Evolutionary conservation across 768 basidiomycete genomes (phyloP).

Genomic region (Hirschioporus abietinus): DNA sequence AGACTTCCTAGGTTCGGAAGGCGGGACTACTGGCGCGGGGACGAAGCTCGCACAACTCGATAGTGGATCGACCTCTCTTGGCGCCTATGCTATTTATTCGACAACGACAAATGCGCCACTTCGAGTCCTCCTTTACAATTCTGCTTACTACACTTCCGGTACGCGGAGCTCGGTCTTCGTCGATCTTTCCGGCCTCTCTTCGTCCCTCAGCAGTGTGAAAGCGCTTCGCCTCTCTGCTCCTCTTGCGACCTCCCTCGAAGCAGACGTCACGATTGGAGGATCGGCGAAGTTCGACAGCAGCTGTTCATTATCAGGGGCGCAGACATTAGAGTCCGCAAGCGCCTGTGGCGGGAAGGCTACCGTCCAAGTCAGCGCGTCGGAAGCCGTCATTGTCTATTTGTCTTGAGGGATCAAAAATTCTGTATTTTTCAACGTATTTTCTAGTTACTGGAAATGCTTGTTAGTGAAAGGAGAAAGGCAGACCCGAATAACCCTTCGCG

Average conservation of each 20-base stretch:
- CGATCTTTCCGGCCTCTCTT: slow-evolving; percentile 22
- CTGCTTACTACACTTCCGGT: slow-evolving; percentile 28
- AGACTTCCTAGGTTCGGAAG: slow-evolving; percentile 30
- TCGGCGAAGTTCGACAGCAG: slow-evolving; percentile 24
- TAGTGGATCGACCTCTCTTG: slow-evolving; percentile 25
- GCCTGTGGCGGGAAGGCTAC: slow-evolving; percentile 20
- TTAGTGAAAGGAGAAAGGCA: too few relatives aligned
- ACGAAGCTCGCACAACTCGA: slow-evolving; percentile 29
- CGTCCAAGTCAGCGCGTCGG: slow-evolving; percentile 29
- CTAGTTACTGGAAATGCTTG: too few relatives aligned
- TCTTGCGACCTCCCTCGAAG: slow-evolving; percentile 26
- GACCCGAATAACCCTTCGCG: too few relatives aligned
- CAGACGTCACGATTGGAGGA: slow-evolving; percentile 30
- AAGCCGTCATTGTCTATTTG: slow-evolving; percentile 32
- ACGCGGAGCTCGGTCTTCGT: slow-evolving; percentile 26
- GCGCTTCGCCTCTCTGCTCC: slow-evolving; percentile 31
- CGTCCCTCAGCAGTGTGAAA: not conserved
- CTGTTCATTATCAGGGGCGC: slow-evolving; percentile 23
- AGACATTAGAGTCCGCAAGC: slow-evolving; percentile 21
- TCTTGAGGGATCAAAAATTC: not conserved
- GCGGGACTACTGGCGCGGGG: slow-evolving; percentile 4
- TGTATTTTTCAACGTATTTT: too few relatives aligned
- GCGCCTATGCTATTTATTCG: slow-evolving; percentile 26
- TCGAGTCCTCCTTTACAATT: slow-evolving; percentile 31
- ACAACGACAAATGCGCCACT: slow-evolving; percentile 15